Conservation (phyloP, 1,284 basidiomycete species). For the Rugiboletus extremiorientalis region DNA sequence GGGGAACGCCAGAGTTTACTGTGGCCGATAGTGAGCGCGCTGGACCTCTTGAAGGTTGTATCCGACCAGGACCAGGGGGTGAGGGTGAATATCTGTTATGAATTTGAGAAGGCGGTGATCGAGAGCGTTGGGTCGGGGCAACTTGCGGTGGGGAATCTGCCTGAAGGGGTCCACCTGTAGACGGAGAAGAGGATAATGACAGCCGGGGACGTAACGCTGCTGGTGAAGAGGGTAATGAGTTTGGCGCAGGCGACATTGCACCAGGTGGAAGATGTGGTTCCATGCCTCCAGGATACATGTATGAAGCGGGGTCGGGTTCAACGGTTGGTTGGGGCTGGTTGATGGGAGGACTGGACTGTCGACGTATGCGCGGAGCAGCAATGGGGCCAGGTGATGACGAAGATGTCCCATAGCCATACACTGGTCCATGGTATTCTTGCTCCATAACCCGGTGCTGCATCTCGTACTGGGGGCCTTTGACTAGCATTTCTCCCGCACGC, state of each 20-base stretch:
- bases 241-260: conserved; percentile 12
- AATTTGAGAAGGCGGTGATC: conserved; percentile 41
- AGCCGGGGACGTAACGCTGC: conserved; percentile 10
- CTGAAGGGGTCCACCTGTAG: conserved; percentile 21
- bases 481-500: conserved; percentile 81
- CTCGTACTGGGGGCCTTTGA: conserved; percentile 89
- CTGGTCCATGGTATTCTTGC: conserved; percentile 62
- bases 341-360: conserved; percentile 31
- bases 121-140: conserved; percentile 23
- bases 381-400: conserved; percentile 22
- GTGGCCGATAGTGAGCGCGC: conserved; percentile 69
- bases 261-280: conserved; percentile 23
- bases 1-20: conserved; percentile 44
- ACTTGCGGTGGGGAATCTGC: conserved; percentile 16
- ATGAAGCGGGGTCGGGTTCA: conserved; percentile 26
- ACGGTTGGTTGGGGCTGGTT: conserved; percentile 23
- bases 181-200: conserved; percentile 30
- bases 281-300: conserved; percentile 19
- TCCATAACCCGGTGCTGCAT: conserved; percentile 92
- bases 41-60: conserved; percentile 42
- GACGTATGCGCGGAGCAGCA: conserved; percentile 32
- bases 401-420: conserved; percentile 36
- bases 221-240: conserved; percentile 14
- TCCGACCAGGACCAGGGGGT: conserved; percentile 18
- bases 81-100: conserved; percentile 40